Evolutionary conservation across 2,329 filamentous ascomycete species (phyloP).

Genomic region (Penicillium sp.): DNA sequence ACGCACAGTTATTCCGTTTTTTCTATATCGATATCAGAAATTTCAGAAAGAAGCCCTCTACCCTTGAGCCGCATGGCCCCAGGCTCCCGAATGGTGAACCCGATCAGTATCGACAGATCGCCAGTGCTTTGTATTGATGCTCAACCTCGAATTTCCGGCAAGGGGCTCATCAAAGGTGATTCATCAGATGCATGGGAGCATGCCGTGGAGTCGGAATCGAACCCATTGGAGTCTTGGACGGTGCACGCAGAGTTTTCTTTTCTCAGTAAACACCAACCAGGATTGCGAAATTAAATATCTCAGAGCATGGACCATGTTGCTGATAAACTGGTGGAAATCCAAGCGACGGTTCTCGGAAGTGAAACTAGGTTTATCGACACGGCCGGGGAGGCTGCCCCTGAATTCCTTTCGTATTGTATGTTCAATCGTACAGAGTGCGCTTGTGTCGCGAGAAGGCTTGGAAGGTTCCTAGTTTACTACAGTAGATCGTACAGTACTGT

Average conservation of each 20-base stretch:
- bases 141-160: background rate
- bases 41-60: background rate
- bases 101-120: background rate
- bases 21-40: background rate
- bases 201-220: background rate
- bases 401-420: background rate
- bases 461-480: too few species aligned
- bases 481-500: background rate
- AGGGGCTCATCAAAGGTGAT: background rate
- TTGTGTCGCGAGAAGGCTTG: too few species aligned
- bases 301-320: background rate
- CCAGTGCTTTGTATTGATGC: background rate
- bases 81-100: background rate
- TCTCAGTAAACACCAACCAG: background rate
- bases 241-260: background rate
- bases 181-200: background rate
- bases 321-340: background rate
- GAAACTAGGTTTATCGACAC: background rate
- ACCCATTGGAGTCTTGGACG: background rate
- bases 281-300: conserved; percentile 4
- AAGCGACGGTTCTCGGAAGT: background rate
- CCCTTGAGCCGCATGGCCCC: background rate
- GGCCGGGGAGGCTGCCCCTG: background rate
- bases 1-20: conserved; percentile 9
- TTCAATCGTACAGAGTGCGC: too few species aligned